phyloP scores from a whole-genome alignment of 768 basidiomycete species.

The Calocybe gangraenosa region DNA sequence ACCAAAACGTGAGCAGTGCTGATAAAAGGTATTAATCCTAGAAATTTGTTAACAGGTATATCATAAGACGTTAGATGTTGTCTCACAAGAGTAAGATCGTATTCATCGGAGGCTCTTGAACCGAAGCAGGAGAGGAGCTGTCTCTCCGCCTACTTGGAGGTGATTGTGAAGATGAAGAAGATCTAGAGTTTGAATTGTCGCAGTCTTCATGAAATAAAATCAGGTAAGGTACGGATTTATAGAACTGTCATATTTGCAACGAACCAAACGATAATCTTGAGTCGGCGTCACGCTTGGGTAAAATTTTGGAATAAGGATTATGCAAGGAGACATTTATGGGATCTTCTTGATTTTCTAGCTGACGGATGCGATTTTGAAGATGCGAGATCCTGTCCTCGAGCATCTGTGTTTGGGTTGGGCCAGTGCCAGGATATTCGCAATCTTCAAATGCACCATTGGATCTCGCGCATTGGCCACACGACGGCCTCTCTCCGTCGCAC shows the following conservation, averaged over 20 bases:
- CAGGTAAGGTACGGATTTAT: background rate
- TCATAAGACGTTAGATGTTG: background rate
- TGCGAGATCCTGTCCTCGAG: conserved; percentile 44
- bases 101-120: conserved; percentile 12
- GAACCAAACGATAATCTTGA: background rate
- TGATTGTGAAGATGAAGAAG: conserved; percentile 5
- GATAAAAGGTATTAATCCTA: conserved; percentile 31
- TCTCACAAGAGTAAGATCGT: conserved; percentile 13
- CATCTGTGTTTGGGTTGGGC: conserved; percentile 38
- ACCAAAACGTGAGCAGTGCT: conserved; percentile 41
- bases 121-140: background rate
- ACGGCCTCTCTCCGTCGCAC: conserved; percentile 49
- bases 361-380: conserved; percentile 38
- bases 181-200: conserved; percentile 1
- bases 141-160: background rate
- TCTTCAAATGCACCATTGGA: conserved; percentile 39
- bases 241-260: background rate
- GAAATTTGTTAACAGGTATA: conserved; percentile 9
- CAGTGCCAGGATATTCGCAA: conserved; percentile 51
- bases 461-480: conserved; percentile 46
- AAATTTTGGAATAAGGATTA: conserved; percentile 12
- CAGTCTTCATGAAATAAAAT: background rate
- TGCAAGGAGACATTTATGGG: conserved; percentile 8
- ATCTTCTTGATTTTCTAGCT: conserved; percentile 30
- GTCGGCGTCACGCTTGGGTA: conserved; percentile 1